These are phyloP conservation scores for Deinandra increscens DNA, from an alignment of 129 eudicot species.

Conservation along the genomic window DNA sequence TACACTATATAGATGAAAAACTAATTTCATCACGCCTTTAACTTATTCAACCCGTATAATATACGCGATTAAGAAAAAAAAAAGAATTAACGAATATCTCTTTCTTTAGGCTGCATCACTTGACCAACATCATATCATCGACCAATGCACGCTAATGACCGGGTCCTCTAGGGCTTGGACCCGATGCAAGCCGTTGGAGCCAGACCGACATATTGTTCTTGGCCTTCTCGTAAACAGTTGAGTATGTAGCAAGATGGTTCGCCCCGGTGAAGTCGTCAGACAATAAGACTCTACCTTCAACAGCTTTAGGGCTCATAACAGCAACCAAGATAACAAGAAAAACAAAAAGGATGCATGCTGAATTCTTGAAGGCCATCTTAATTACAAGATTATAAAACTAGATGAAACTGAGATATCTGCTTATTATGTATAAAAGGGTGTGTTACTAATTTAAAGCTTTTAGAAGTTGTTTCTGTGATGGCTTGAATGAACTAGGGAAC, in stretches of 20 bases:
- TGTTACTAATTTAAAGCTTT: not conserved
- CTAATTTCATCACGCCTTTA: not conserved
- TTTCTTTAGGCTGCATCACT: not conserved
- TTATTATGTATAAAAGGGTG: not conserved
- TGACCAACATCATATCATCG: not conserved
- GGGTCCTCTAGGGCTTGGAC: constrained; percentile 45
- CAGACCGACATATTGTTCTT: constrained; percentile 29
- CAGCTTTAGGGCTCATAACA: constrained; percentile 23
- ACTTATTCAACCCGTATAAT: not conserved
- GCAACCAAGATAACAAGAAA: constrained; percentile 25
- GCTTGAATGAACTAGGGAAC: constrained; percentile 12
- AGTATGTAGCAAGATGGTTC: constrained; percentile 28
- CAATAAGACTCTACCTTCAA: constrained; percentile 28
- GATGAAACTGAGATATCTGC: not conserved
- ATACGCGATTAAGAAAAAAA: not conserved
- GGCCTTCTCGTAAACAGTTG: constrained; percentile 33
- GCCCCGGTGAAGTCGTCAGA: constrained; percentile 25
- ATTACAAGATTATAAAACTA: not conserved
- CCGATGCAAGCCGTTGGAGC: constrained; percentile 37
- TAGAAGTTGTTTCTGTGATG: not conserved
- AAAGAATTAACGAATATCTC: not conserved
- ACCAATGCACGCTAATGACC: constrained; percentile 32
- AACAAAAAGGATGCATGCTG: constrained; percentile 26
- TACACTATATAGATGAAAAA: not conserved
- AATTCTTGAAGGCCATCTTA: constrained; percentile 28